These are phyloP conservation scores for Tolypocladium ovalisporum DNA, from an alignment of 2,329 filamentous ascomycete genomes.

Conservation along the genomic window DNA sequence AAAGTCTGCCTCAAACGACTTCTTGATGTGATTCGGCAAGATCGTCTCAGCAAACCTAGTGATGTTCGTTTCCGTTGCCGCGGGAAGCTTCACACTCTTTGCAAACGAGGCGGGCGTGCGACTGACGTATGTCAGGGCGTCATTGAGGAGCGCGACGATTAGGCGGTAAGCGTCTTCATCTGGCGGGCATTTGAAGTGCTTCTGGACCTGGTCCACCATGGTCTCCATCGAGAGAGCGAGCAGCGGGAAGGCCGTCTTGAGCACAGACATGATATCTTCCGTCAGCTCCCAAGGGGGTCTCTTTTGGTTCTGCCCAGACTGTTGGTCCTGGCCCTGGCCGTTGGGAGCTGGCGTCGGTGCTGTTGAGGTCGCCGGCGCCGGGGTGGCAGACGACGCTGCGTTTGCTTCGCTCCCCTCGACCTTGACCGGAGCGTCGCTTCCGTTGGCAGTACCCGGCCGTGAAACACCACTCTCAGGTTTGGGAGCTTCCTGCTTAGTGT, in stretches of 20 bases:
- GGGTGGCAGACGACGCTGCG: constrained; percentile 12
- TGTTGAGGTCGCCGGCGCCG: constrained; percentile 15
- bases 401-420: constrained; percentile 28
- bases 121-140: constrained; percentile 85
- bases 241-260: constrained; percentile 95
- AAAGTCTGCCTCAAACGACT: constrained; percentile 96
- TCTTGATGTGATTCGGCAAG: constrained; percentile 85
- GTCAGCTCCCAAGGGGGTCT: constrained; percentile 94
- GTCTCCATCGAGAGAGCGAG: constrained; percentile 97
- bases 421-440: constrained; percentile 32
- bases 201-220: constrained; percentile 98
- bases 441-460: constrained; percentile 40
- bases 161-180: constrained; percentile 96
- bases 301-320: constrained; percentile 31
- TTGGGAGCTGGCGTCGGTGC: constrained; percentile 5
- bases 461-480: constrained; percentile 28
- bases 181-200: constrained; percentile 97
- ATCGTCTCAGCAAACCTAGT: constrained; percentile 95
- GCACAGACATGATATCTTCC: constrained; percentile 86
- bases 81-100: constrained; percentile 80
- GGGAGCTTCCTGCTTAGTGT: constrained; percentile 41
- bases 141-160: constrained; percentile 94
- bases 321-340: constrained; percentile 12
- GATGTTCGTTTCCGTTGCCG: constrained; percentile 90
- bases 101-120: constrained; percentile 79